Evolutionary conservation across 1,284 basidiomycete genomes (phyloP).

Genomic region (Rhodofomes roseus): DNA sequence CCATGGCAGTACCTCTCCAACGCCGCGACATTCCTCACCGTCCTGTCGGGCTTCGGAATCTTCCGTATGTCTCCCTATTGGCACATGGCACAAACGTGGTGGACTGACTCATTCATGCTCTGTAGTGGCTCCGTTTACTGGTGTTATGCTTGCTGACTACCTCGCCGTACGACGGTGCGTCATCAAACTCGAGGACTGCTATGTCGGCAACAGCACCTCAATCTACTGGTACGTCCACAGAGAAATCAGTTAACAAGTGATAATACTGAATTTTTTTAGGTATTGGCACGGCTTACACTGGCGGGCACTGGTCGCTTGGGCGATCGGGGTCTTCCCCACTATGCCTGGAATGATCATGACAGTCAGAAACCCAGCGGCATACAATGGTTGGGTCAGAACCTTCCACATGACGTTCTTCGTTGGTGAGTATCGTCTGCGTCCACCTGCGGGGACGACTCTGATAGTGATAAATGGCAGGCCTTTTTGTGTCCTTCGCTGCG

Average conservation of each 20-base stretch:
- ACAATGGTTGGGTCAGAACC: conserved; percentile 5
- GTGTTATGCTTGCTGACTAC: conserved; percentile 7
- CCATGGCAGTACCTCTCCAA: conserved; percentile 9
- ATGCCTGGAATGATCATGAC: conserved; percentile 9
- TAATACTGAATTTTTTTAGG: not conserved
- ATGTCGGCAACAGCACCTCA: conserved; percentile 2
- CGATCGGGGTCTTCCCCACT: conserved; percentile 3
- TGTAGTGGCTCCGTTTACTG: conserved; percentile 5
- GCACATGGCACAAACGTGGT: not conserved
- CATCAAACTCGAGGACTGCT: conserved; percentile 7
- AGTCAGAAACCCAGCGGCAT: not conserved
- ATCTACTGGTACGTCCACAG: not conserved
- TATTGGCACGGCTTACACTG: conserved; percentile 8
- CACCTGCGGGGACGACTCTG: not conserved
- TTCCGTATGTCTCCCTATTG: not conserved
- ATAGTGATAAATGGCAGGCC: not conserved
- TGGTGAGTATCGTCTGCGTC: not conserved
- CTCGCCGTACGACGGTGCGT: conserved; percentile 4
- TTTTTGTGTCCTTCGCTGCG: conserved; percentile 3
- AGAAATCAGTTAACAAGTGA: not conserved
- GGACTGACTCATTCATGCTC: not conserved
- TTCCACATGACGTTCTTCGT: conserved; percentile 9
- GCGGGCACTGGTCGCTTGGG: conserved; percentile 6
- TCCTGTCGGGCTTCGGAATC: conserved; percentile 5
- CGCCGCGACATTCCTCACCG: conserved; percentile 4